A percentile compares a stretch with the other conserved stretches of the same genome.
Conservation (phyloP, 2,329 filamentous ascomycete species). For the Huntiella bhutanensis region DNA sequence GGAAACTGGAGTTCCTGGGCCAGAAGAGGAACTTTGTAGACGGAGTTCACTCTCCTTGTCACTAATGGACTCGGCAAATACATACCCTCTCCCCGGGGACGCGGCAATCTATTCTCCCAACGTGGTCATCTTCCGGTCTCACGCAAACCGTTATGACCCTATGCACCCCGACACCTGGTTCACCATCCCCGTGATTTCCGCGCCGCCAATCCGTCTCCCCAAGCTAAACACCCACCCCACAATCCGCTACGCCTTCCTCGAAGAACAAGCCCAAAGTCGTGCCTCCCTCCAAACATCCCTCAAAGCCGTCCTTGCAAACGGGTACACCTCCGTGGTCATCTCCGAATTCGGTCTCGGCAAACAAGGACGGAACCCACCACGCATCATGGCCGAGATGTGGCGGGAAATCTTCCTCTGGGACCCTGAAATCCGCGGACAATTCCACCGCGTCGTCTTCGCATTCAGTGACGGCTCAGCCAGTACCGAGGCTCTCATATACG, state of each 20-base stretch:
- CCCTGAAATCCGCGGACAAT: constrained; percentile 41
- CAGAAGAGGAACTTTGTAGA: constrained; percentile 50
- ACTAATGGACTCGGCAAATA: constrained; percentile 35
- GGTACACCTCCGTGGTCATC: constrained; percentile 38
- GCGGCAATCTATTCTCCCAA: constrained; percentile 52
- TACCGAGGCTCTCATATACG: constrained; percentile 32
- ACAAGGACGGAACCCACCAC: constrained; percentile 43
- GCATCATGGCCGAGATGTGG: constrained; percentile 47
- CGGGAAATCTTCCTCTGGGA: constrained; percentile 44
- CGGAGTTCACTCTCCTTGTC: constrained; percentile 55
- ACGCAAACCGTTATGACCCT: constrained; percentile 44
- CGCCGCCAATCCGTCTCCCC: constrained; percentile 52
- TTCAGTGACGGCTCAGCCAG: constrained; percentile 39
- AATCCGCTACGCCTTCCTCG: constrained; percentile 48
- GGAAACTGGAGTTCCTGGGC: constrained; percentile 39
- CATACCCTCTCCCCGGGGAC: constrained; percentile 50
- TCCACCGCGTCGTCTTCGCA: constrained; percentile 42
- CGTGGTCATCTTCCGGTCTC: constrained; percentile 55
- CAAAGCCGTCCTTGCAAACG: constrained; percentile 45
- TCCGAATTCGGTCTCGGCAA: constrained; percentile 48
- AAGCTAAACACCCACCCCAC: constrained; percentile 37
- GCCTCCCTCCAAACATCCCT: constrained; percentile 56
- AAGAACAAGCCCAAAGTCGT: constrained; percentile 52
- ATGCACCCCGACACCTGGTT: constrained; percentile 33
- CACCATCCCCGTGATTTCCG: constrained; percentile 52